Percentiles rank a stretch among this genome's conserved stretches.
Evolutionary conservation across 2,329 filamentous ascomycete species (phyloP).

Genomic region (Clonostachys sp.): DNA sequence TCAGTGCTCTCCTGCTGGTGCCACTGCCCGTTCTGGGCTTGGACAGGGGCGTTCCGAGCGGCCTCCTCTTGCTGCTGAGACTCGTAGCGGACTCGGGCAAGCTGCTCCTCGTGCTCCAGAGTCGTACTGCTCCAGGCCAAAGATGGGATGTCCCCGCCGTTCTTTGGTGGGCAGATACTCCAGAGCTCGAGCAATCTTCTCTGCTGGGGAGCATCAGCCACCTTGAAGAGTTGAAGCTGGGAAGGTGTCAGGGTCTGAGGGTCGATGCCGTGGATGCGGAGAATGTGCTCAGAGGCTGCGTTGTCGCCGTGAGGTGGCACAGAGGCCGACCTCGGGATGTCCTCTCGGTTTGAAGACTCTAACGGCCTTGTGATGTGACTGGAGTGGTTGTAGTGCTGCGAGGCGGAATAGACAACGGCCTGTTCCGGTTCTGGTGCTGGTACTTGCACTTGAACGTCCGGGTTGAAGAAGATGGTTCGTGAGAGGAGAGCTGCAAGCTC

Average conservation of each 20-base stretch:
- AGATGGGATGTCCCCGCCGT: constrained; percentile 45
- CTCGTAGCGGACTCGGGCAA: constrained; percentile 57
- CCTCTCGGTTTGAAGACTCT: constrained; percentile 18
- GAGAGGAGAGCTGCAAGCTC: constrained; percentile 80
- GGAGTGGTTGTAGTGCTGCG: constrained; percentile 82
- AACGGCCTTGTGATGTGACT: constrained; percentile 48
- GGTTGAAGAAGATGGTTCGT: constrained; percentile 65
- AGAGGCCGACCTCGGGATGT: constrained; percentile 40
- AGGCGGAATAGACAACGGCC: constrained; percentile 66
- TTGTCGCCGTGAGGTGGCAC: constrained; percentile 44
- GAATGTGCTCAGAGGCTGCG: constrained; percentile 49
- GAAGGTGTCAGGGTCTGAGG: constrained; percentile 63
- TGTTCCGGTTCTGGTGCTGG: constrained; percentile 24
- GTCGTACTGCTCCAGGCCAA: constrained; percentile 49
- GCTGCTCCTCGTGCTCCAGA: constrained; percentile 51
- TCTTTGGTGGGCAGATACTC: constrained; percentile 71
- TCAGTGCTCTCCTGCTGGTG: constrained; percentile 29
- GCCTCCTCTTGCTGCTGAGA: constrained; percentile 34
- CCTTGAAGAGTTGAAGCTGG: constrained; percentile 74
- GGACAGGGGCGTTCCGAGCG: constrained; percentile 47
- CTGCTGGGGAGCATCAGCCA: constrained; percentile 68
- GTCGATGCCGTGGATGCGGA: constrained; percentile 66
- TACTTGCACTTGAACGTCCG: constrained; percentile 21
- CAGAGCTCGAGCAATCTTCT: constrained; percentile 77
- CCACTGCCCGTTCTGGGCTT: constrained; percentile 51